Conservation (phyloP, 2,329 filamentous ascomycete genomes). For the Emergomyces orientalis region DNA sequence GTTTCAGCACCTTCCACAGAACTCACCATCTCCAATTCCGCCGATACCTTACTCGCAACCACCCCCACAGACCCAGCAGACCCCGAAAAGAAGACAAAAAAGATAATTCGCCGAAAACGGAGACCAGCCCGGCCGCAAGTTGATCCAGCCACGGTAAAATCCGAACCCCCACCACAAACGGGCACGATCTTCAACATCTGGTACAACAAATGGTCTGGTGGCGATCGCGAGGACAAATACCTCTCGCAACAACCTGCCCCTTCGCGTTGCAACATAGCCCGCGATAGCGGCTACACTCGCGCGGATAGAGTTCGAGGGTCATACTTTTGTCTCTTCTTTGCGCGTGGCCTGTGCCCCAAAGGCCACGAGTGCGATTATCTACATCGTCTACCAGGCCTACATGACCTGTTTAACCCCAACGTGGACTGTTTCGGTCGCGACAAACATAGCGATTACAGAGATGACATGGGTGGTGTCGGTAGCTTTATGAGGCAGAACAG, state of each 20-base stretch:
- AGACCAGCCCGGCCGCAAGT: slow-evolving; percentile 84
- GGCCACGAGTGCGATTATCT: slow-evolving; percentile 92
- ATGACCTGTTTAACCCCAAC: slow-evolving; percentile 87
- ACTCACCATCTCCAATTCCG: slow-evolving; percentile 15
- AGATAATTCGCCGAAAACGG: slow-evolving; percentile 84
- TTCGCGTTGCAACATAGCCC: slow-evolving; percentile 76
- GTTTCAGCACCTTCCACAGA: slow-evolving; percentile 11
- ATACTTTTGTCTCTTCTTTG: slow-evolving; percentile 90
- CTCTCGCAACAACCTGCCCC: slow-evolving; percentile 72
- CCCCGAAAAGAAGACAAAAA: slow-evolving; percentile 62
- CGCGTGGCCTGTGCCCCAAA: slow-evolving; percentile 69
- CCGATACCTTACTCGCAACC: slow-evolving; percentile 15
- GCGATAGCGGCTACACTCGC: slow-evolving; percentile 68
- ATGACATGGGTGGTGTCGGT: slow-evolving; percentile 96
- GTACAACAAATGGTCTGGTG: slow-evolving; percentile 98
- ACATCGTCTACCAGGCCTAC: slow-evolving; percentile 74
- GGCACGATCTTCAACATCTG: slow-evolving; percentile 96
- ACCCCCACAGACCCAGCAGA: slow-evolving; percentile 30
- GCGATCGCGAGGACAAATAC: slow-evolving; percentile 87
- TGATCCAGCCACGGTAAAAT: slow-evolving; percentile 71
- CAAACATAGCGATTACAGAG: slow-evolving; percentile 84
- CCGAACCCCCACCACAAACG: slow-evolving; percentile 80
- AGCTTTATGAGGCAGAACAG: slow-evolving; percentile 89
- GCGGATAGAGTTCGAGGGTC: slow-evolving; percentile 68
- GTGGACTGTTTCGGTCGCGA: slow-evolving; percentile 92